Evolutionary conservation across 495 filamentous ascomycete species (phyloP).

Genomic region (Aspergillus nidulans): DNA sequence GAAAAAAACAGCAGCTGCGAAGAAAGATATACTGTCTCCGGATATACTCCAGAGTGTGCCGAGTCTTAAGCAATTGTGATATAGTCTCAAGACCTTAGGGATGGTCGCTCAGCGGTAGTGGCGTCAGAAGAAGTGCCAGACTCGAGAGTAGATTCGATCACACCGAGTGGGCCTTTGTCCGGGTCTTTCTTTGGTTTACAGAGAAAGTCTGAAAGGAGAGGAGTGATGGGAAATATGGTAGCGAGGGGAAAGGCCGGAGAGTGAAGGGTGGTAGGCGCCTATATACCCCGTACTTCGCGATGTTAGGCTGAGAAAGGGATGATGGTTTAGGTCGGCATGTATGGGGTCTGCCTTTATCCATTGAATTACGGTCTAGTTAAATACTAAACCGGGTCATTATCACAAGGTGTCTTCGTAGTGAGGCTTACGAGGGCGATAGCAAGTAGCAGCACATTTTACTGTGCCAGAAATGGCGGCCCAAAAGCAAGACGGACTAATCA

Average conservation of each 20-base stretch:
- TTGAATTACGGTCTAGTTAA: slow-evolving; percentile 4
- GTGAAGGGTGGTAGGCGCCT: slow-evolving; percentile 2
- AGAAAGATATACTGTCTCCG: background rate
- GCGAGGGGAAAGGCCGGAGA: background rate
- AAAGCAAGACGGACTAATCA: slow-evolving; percentile 8
- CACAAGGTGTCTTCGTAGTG: slow-evolving; percentile 12
- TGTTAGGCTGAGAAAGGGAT: slow-evolving; percentile 19
- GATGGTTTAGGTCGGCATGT: slow-evolving; percentile 13
- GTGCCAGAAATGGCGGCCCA: slow-evolving; percentile 14
- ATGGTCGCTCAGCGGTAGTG: slow-evolving; percentile 13
- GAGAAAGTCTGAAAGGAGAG: background rate
- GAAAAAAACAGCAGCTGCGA: background rate
- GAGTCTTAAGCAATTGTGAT: slow-evolving; percentile 17
- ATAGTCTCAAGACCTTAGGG: slow-evolving; percentile 10
- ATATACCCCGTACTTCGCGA: slow-evolving; percentile 13
- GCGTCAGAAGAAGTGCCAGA: background rate
- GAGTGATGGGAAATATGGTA: background rate
- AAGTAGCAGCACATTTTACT: slow-evolving; percentile 9
- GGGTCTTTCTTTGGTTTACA: background rate
- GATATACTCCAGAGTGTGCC: slow-evolving; percentile 4
- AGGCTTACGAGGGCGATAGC: slow-evolving; percentile 8
- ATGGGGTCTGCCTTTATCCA: background rate
- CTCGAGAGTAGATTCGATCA: background rate
- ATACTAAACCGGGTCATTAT: slow-evolving; percentile 17
- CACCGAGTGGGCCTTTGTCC: background rate